Percentiles rank a stretch among this genome's conserved stretches.
These are phyloP conservation scores for Arthrobotrys conoides DNA, from an alignment of 2,329 filamentous ascomycete species.

Conservation along the genomic window DNA sequence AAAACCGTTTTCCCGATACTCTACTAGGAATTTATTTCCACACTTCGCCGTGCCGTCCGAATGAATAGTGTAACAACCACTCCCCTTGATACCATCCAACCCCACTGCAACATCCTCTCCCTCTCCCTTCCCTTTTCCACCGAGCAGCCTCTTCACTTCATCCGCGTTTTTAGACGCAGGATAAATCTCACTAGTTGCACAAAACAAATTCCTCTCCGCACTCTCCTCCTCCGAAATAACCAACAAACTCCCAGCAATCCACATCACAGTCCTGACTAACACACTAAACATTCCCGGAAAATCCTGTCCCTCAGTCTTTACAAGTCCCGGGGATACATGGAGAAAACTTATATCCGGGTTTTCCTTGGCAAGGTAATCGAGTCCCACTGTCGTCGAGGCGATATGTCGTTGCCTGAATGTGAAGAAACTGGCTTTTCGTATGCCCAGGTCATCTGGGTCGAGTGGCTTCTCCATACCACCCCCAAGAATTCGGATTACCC, in stretches of 20 bases:
- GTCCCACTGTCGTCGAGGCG: slow-evolving; percentile 71
- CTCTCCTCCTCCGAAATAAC: slow-evolving; percentile 68
- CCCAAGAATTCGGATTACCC: slow-evolving; percentile 73
- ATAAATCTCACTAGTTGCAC: slow-evolving; percentile 67
- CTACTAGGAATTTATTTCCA: slow-evolving; percentile 64
- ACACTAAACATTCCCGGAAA: slow-evolving; percentile 65
- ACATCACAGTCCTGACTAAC: slow-evolving; percentile 66
- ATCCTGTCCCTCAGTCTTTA: slow-evolving; percentile 69
- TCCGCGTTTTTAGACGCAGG: slow-evolving; percentile 40
- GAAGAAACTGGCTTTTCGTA: slow-evolving; percentile 66
- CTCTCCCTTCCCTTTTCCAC: slow-evolving; percentile 39
- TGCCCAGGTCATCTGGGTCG: slow-evolving; percentile 69
- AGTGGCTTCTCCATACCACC: slow-evolving; percentile 72
- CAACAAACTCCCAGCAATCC: slow-evolving; percentile 65
- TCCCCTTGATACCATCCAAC: slow-evolving; percentile 65
- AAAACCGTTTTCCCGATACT: slow-evolving; percentile 64
- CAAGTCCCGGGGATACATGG: slow-evolving; percentile 70
- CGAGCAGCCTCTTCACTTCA: neutral
- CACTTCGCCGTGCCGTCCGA: slow-evolving; percentile 61
- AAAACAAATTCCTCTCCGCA: slow-evolving; percentile 69
- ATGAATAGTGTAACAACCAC: slow-evolving; percentile 64
- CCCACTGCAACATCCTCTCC: slow-evolving; percentile 61
- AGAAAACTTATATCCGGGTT: slow-evolving; percentile 70
- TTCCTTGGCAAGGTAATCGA: slow-evolving; percentile 70
- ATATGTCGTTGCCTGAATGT: slow-evolving; percentile 66